Evolutionary conservation across 2,329 filamentous ascomycete species (phyloP), one percentile per base, ranked within the genome.

Genomic region (Diaporthe helianthi): DNA sequence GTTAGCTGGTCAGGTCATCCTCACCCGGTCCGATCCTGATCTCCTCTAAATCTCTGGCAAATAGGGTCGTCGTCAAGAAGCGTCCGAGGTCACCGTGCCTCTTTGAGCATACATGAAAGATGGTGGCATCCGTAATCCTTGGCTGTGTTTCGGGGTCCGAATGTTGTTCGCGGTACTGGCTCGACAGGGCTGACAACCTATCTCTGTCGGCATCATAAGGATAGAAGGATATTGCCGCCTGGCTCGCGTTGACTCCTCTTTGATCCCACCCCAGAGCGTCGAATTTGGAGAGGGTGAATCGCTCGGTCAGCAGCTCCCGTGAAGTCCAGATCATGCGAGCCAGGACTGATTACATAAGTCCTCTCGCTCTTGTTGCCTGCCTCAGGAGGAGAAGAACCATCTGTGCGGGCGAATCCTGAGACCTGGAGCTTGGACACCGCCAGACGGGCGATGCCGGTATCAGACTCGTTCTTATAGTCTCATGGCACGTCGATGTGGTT

Each of bases 181-280:
- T 74, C 15, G 76, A 75, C n/a, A 81, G 68, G 49, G 83, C 75
- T 15, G 76, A 76, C 84, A 84, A 86, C 65, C 79, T 82, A 69
- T 85, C 83, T 2, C 84, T 79, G 72, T 83, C 78, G 10, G 80
- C 81, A 52, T 84, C 77, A 65, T 80, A 76, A 5, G 83, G 81
- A 63, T 81, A 86, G 75, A 85, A 87, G 1, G 82, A 75, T 2
- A 83, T 73, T 4, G 80, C 74, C 0, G 85, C 85, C 8, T 79
- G 79, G 1, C 84, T 82, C 1, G 77, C 74, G 72, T 86, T 86
- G 65, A 86, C 83, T 1, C 85, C 85, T 4, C 85, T 81, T n/a
- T 85, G 85, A 64, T 87, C 85, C 81, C 83, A 87, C n/a, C 84
- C 83, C 17, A 87, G 74, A 7, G 86, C 81, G 69, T 86, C 84